Conservation (phyloP, 2,329 filamentous ascomycete genomes). For the Immersiporthe knoxdaviesiana region DNA sequence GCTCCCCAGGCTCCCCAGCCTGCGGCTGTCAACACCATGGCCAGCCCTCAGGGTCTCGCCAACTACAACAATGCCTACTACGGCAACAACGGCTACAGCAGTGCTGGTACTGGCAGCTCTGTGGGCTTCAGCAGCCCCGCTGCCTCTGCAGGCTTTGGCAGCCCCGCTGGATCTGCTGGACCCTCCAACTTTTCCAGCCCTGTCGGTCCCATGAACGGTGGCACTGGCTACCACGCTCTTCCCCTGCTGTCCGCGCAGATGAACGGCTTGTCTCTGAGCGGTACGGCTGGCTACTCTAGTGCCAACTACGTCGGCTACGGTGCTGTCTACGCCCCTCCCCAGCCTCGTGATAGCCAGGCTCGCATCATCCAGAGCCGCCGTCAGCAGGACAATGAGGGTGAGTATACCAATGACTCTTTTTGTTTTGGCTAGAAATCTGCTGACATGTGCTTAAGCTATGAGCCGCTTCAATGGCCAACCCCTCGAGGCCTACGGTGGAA, state of each 20-base stretch:
- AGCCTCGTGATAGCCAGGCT: slow-evolving; percentile 70
- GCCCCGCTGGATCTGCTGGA: slow-evolving; percentile 11
- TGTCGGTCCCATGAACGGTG: slow-evolving; percentile 7
- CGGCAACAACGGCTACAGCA: slow-evolving; percentile 37
- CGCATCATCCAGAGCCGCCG: slow-evolving; percentile 77
- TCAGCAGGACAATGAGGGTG: slow-evolving; percentile 73
- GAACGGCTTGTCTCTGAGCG: slow-evolving; percentile 64
- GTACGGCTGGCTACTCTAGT: slow-evolving; percentile 36
- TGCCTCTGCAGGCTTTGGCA: slow-evolving; percentile 3
- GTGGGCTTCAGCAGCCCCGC: slow-evolving; percentile 7
- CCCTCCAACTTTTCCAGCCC: slow-evolving; percentile 13
- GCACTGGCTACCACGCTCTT: slow-evolving; percentile 45
- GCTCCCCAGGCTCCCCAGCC: slow-evolving; percentile 14
- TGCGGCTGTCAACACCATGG: slow-evolving; percentile 9
- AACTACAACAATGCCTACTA: slow-evolving; percentile 34
- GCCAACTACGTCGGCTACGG: slow-evolving; percentile 64
- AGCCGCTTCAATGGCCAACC: slow-evolving; percentile 83
- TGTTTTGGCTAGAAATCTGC: slow-evolving; percentile 31
- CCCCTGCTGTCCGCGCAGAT: slow-evolving; percentile 70
- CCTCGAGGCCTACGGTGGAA: slow-evolving; percentile 77
- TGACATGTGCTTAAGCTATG: slow-evolving; percentile 58
- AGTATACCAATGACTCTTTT: slow-evolving; percentile 32
- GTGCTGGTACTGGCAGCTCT: slow-evolving; percentile 32
- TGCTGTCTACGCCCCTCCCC: slow-evolving; percentile 53
- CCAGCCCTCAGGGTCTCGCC: slow-evolving; percentile 9